Evolutionary conservation across 2,329 filamentous ascomycete genomes (phyloP).

Genomic region (Didymellaceae sp.): DNA sequence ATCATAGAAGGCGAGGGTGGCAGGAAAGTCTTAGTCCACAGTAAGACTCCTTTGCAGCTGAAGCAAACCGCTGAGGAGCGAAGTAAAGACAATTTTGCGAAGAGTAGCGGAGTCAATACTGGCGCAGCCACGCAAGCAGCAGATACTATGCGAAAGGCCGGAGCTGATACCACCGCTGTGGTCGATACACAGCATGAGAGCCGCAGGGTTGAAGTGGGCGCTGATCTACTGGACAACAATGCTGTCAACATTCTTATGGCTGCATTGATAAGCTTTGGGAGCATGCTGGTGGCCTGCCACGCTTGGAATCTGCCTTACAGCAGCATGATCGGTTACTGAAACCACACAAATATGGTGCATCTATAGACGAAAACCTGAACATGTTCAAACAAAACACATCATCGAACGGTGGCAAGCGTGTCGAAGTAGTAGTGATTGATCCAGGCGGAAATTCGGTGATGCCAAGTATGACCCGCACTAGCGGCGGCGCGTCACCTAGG

Average conservation of each 20-base stretch:
- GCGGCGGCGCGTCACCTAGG: constrained; percentile 34
- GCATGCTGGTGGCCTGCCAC: constrained; percentile 63
- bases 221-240: constrained; percentile 89
- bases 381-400: no score
- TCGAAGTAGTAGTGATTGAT: no score
- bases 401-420: no score
- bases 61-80: constrained; percentile 41
- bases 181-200: constrained; percentile 52
- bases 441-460: not conserved
- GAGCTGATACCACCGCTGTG: constrained; percentile 30
- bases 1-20: constrained; percentile 88
- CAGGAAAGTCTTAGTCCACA: constrained; percentile 56
- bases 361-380: no score
- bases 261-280: constrained; percentile 75
- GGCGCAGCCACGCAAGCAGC: constrained; percentile 29
- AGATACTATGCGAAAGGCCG: constrained; percentile 43
- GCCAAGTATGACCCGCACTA: constrained; percentile 34
- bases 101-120: constrained; percentile 37
- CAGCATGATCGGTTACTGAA: constrained; percentile 32
- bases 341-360: no score
- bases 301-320: constrained; percentile 43
- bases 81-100: constrained; percentile 47
- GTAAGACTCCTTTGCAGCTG: constrained; percentile 38
- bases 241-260: constrained; percentile 96
- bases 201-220: constrained; percentile 66